Percentiles rank a stretch among this genome's conserved stretches.
Evolutionary conservation across 108 stramenopile species (phyloP).

Genomic region (Seminavis robusta): DNA sequence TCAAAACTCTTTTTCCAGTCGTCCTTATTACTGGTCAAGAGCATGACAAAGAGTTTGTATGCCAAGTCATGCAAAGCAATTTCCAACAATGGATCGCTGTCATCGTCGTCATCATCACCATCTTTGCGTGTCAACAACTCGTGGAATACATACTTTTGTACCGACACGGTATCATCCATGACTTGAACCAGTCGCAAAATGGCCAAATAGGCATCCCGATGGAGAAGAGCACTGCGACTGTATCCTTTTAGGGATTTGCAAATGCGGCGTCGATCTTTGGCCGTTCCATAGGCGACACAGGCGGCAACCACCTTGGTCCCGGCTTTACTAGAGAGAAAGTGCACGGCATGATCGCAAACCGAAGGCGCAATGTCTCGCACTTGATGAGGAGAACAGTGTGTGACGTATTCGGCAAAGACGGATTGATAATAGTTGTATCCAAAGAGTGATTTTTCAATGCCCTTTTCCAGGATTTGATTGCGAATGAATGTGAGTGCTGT

Average conservation of each 20-base stretch:
- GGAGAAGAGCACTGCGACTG: conserved; percentile 74
- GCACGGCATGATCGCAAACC: conserved; percentile 72
- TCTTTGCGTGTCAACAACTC: conserved; percentile 57
- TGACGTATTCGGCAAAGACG: conserved; percentile 69
- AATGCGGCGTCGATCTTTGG: conserved; percentile 90
- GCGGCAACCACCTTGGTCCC: conserved; percentile 82
- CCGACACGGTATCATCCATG: conserved; percentile 93
- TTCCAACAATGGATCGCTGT: conserved; percentile 62
- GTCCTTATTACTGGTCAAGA: conserved; percentile 63
- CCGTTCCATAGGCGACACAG: conserved; percentile 81
- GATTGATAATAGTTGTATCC: conserved; percentile 83
- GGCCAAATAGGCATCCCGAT: conserved; percentile 91
- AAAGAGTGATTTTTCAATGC: conserved; percentile 79
- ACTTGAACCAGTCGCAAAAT: conserved; percentile 81
- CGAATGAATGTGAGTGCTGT: conserved; percentile 46
- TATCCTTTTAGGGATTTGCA: conserved; percentile 91
- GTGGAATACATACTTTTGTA: conserved; percentile 86
- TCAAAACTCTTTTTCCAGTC: conserved; percentile 74
- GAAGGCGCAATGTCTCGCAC: conserved; percentile 59
- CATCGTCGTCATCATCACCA: conserved; percentile 19
- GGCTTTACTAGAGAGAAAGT: conserved; percentile 79
- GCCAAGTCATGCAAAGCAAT: conserved; percentile 73
- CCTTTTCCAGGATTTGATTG: conserved; percentile 63
- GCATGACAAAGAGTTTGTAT: conserved; percentile 83
- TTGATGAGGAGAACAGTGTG: conserved; percentile 53